phyloP scores from a whole-genome alignment of 2,329 filamentous ascomycete species.

The Zymoseptoria tritici region DNA sequence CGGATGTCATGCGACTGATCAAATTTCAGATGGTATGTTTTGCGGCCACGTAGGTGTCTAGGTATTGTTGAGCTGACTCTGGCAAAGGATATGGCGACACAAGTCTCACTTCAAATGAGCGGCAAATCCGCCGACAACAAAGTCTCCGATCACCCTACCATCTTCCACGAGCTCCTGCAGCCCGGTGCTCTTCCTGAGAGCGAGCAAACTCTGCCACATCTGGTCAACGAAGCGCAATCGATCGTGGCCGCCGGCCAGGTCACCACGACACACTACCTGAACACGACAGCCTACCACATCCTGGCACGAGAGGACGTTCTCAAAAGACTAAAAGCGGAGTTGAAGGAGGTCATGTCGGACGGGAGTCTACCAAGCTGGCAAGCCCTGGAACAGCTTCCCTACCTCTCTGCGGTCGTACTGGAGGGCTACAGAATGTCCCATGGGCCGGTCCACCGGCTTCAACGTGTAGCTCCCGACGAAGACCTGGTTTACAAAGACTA shows the following conservation, averaged over 20 bases:
- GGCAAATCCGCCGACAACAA: constrained; percentile 2
- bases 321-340: constrained; percentile 32
- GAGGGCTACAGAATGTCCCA: constrained; percentile 20
- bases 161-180: constrained; percentile 5
- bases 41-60: too few species aligned
- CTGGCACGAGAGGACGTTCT: constrained; percentile 30
- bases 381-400: constrained; percentile 14
- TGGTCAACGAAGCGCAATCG: constrained; percentile 32
- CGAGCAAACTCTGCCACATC: constrained; percentile 2
- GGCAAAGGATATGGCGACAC: constrained; percentile 2
- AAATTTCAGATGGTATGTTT: constrained; percentile 4
- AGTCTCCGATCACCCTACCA: constrained; percentile 8
- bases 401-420: constrained; percentile 15
- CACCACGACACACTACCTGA: constrained; percentile 37
- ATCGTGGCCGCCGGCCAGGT: constrained; percentile 42
- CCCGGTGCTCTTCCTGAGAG: constrained; percentile 1
- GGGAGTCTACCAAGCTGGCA: constrained; percentile 1
- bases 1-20: constrained; percentile 8
- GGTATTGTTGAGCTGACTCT: not conserved
- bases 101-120: constrained; percentile 5
- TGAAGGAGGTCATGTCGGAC: constrained; percentile 21
- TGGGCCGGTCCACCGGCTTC: constrained; percentile 15
- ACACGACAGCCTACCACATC: constrained; percentile 36
- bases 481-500: constrained; percentile 11
- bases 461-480: constrained; percentile 17